phyloP scores from a whole-genome alignment of 2,329 filamentous ascomycete genomes.

The Talaromyces amestolkiae region DNA sequence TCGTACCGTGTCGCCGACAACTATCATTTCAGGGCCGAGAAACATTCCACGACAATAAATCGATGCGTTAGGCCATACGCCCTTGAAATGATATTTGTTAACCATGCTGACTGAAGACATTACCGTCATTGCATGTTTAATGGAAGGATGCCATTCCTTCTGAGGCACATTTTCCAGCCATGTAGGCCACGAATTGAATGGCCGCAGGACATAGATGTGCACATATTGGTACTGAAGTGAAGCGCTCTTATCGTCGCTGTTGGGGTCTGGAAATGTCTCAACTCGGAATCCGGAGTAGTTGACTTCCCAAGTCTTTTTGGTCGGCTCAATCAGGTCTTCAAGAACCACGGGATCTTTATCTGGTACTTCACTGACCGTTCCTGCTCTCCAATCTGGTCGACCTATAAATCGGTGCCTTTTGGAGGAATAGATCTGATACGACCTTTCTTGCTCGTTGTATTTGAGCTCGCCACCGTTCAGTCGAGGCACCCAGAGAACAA shows the following conservation, averaged over 20 bases:
- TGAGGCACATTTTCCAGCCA: slow-evolving; percentile 45
- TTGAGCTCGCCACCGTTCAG: slow-evolving; percentile 37
- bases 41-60: slow-evolving; percentile 56
- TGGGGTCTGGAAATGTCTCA: slow-evolving; percentile 55
- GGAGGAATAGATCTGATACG: slow-evolving; percentile 36
- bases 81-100: slow-evolving; percentile 53
- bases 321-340: slow-evolving; percentile 47
- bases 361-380: slow-evolving; percentile 54
- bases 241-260: slow-evolving; percentile 50
- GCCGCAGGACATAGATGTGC: slow-evolving; percentile 53
- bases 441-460: slow-evolving; percentile 31
- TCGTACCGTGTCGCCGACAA: slow-evolving; percentile 55
- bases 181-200: slow-evolving; percentile 54
- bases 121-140: slow-evolving; percentile 53
- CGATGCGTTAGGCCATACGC: slow-evolving; percentile 53
- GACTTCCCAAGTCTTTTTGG: slow-evolving; percentile 42
- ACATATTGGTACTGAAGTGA: slow-evolving; percentile 58
- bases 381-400: slow-evolving; percentile 55
- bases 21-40: slow-evolving; percentile 56
- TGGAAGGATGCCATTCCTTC: slow-evolving; percentile 51
- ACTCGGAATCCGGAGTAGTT: slow-evolving; percentile 57
- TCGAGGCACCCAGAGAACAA: slow-evolving; percentile 52
- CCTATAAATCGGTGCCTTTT: slow-evolving; percentile 34
- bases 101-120: slow-evolving; percentile 55
- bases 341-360: slow-evolving; percentile 40